Conservation (phyloP, 1,139 yeast genomes). For the Blastobotrys ciferrii region DNA sequence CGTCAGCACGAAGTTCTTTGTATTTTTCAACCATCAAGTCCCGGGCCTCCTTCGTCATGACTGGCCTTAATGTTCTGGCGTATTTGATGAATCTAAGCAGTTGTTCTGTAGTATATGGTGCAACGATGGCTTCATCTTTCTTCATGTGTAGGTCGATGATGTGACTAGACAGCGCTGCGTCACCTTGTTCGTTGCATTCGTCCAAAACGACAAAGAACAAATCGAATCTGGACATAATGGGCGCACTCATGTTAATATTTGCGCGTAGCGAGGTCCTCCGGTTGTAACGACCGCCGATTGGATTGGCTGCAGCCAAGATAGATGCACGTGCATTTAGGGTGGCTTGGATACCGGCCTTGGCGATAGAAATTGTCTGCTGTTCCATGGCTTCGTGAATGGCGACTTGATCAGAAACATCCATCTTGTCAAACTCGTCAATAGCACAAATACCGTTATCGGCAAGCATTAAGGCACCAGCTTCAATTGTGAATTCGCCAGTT, state of each 20-base stretch:
- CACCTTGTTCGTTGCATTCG: conserved; percentile 90
- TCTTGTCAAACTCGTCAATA: conserved; percentile 96
- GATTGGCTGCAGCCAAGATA: conserved; percentile 96
- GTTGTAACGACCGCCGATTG: conserved; percentile 92
- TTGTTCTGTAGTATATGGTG: conserved; percentile 89
- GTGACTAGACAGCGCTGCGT: conserved; percentile 85
- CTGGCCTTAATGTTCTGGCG: conserved; percentile 92
- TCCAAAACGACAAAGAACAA: conserved; percentile 91
- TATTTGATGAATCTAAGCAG: conserved; percentile 84
- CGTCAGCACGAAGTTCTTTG: conserved; percentile 85
- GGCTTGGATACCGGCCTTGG: conserved; percentile 98
- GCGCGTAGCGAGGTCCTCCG: conserved; percentile 80
- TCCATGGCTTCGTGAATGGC: conserved; percentile 99
- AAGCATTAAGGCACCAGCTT: conserved; percentile 98
- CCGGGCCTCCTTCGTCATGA: conserved; percentile 78
- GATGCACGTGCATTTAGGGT: conserved; percentile 95
- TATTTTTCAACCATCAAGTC: conserved; percentile 74
- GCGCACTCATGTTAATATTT: conserved; percentile 96
- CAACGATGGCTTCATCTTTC: conserved; percentile 84
- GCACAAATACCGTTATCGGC: conserved; percentile 99
- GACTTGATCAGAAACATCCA: conserved; percentile 94
- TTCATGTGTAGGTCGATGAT: conserved; percentile 92
- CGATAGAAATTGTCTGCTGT: conserved; percentile 96
- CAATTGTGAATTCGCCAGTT: conserved; percentile 95
- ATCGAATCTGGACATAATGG: conserved; percentile 98